These are phyloP conservation scores for Rosa hybrid DNA, from an alignment of 331 rosid genomes.

Conservation along the genomic window DNA sequence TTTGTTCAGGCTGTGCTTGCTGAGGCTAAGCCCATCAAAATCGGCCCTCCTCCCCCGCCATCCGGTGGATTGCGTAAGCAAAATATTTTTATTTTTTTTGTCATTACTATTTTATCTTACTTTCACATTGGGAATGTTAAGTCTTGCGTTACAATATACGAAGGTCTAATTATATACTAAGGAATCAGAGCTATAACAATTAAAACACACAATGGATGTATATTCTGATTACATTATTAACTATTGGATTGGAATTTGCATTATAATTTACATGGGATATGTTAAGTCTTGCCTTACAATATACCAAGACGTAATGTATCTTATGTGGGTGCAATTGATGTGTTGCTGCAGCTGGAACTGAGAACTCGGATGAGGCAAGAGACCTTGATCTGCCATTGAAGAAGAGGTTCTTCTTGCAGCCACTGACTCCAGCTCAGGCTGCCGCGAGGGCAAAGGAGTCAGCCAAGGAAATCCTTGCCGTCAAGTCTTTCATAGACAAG, in stretches of 20 bases:
- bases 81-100: not conserved
- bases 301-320: not conserved
- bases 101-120: not conserved
- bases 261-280: not conserved
- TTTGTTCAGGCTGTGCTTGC: conserved; percentile 90
- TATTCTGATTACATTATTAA: not conserved
- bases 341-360: conserved; percentile 79
- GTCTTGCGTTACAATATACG: not conserved
- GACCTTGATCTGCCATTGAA: conserved; percentile 75
- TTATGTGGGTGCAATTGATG: conserved; percentile 15
- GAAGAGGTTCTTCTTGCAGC: conserved; percentile 78
- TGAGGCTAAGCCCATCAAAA: conserved; percentile 76
- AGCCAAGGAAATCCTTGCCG: conserved; percentile 79
- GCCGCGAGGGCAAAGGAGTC: conserved; percentile 86
- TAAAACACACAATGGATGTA: not conserved
- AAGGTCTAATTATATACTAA: not conserved
- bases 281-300: not conserved
- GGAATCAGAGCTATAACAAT: not conserved
- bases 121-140: not conserved
- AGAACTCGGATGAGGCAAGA: conserved; percentile 83
- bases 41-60: conserved; percentile 84
- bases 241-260: not conserved
- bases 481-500: conserved; percentile 71
- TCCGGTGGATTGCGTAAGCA: conserved; percentile 92
- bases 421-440: conserved; percentile 62